phyloP scores from a whole-genome alignment of 2,329 filamentous ascomycete genomes.

The Ilyonectria destructans region DNA sequence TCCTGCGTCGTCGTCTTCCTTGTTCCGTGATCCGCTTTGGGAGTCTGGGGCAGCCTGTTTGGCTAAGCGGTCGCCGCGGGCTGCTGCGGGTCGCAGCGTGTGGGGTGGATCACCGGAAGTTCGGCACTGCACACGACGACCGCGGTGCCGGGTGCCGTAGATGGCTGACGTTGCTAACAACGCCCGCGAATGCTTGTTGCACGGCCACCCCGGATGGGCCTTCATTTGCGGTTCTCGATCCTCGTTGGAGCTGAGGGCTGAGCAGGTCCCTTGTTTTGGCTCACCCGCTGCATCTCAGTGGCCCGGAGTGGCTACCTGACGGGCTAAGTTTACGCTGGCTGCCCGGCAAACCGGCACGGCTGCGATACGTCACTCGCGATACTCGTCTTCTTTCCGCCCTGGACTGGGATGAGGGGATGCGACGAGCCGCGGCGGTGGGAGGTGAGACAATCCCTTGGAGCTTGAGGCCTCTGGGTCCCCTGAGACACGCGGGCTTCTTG shows the following conservation, averaged over 20 bases:
- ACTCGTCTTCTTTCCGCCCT: neutral
- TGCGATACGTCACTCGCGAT: constrained; percentile 27
- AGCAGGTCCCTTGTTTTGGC: constrained; percentile 24
- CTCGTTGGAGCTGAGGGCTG: constrained; percentile 20
- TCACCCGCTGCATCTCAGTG: constrained; percentile 11
- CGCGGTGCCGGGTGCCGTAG: constrained; percentile 40
- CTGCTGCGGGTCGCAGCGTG: constrained; percentile 30
- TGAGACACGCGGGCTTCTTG: constrained; percentile 1
- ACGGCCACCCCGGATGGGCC: constrained; percentile 37
- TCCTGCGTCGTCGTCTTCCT: constrained; percentile 2
- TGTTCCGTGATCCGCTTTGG: constrained; percentile 11
- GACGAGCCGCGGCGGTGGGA: neutral
- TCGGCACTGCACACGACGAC: constrained; percentile 47
- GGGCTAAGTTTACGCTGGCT: constrained; percentile 1
- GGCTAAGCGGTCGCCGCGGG: neutral
- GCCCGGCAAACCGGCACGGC: constrained; percentile 34
- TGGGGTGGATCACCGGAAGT: constrained; percentile 46
- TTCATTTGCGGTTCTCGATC: constrained; percentile 38
- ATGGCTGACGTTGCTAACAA: constrained; percentile 37
- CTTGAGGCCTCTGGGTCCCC: constrained; percentile 24
- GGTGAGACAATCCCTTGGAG: neutral
- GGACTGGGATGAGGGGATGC: constrained; percentile 2
- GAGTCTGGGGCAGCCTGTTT: neutral
- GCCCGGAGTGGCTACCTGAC: constrained; percentile 11
- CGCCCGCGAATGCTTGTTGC: constrained; percentile 35